Conservation (phyloP, 331 rosid genomes). For the Spiraea crenata region DNA sequence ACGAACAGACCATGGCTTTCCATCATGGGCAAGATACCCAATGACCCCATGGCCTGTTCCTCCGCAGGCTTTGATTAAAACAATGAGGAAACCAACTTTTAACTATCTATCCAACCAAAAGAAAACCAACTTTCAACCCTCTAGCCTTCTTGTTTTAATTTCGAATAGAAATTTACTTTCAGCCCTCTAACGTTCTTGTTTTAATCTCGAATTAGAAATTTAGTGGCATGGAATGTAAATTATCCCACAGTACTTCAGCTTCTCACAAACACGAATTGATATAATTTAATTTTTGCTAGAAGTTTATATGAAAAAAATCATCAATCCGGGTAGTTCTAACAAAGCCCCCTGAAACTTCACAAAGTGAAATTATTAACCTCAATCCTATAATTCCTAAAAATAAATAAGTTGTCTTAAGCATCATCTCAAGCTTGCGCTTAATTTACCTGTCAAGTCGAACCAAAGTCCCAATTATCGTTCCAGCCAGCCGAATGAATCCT, state of each 20-base stretch:
- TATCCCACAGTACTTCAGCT: not conserved
- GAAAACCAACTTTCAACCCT: too few species aligned
- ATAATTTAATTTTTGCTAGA: not conserved
- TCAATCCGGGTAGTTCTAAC: not conserved
- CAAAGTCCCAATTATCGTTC: constrained; percentile 59
- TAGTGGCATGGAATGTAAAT: constrained; percentile 2
- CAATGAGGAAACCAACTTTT: not conserved
- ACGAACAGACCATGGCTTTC: not conserved
- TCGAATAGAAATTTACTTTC: not conserved
- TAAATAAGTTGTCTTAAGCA: not conserved
- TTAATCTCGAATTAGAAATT: not conserved
- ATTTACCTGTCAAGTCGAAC: constrained; percentile 87
- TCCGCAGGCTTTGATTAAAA: not conserved
- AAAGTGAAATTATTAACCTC: not conserved
- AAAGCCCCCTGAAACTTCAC: not conserved
- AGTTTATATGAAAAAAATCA: not conserved
- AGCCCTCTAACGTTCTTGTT: not conserved
- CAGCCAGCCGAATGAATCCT: constrained; percentile 56
- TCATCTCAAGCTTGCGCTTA: not conserved
- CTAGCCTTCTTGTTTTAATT: not conserved
- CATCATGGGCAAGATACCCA: not conserved
- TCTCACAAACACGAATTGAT: not conserved
- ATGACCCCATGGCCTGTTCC: not conserved
- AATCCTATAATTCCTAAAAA: not conserved
- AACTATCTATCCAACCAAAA: not conserved